Evolutionary conservation across 2,329 filamentous ascomycete genomes (phyloP).

Genomic region (Ophidiomyces ophidiicola): DNA sequence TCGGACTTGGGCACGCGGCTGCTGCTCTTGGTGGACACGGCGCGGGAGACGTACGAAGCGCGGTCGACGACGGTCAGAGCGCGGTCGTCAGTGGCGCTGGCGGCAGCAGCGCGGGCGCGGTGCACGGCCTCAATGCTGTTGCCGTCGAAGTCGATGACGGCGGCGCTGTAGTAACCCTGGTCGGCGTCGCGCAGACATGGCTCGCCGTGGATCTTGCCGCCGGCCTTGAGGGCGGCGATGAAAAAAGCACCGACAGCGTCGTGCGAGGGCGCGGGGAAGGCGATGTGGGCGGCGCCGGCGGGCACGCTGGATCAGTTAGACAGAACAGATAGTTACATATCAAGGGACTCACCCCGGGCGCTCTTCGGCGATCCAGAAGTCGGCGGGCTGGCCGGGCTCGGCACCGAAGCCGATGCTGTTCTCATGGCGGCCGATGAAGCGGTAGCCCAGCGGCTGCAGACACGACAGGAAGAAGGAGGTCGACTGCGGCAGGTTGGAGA

Average conservation of each 20-base stretch:
- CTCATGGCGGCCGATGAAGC: conserved; percentile 52
- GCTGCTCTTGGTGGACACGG: conserved; percentile 19
- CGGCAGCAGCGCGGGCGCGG: conserved; percentile 20
- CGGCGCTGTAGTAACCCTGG: conserved; percentile 49
- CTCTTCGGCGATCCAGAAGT: conserved; percentile 54
- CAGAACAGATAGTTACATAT: background rate
- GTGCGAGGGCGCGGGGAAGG: conserved; percentile 56
- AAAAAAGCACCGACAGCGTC: conserved; percentile 61
- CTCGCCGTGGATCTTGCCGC: conserved; percentile 46
- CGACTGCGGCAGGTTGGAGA: conserved; percentile 65
- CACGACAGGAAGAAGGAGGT: conserved; percentile 74
- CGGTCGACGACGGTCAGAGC: conserved; percentile 29
- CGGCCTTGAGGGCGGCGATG: conserved; percentile 54
- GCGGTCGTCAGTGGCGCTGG: conserved; percentile 20
- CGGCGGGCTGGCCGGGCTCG: conserved; percentile 40
- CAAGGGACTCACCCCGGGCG: conserved; percentile 40
- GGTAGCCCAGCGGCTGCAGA: conserved; percentile 64
- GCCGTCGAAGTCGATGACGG: conserved; percentile 64
- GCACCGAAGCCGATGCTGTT: conserved; percentile 51
- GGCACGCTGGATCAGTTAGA: conserved; percentile 31
- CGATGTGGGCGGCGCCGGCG: conserved; percentile 47
- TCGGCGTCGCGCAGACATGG: conserved; percentile 43
- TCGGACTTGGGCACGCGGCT: conserved; percentile 21
- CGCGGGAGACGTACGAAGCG: conserved; percentile 29
- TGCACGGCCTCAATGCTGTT: conserved; percentile 73